A percentile compares a stretch with the other conserved stretches of the same genome.
These are phyloP conservation scores for Bryum argenteum DNA, from an alignment of 225 moss, liverwort and hornwort genomes.

Conservation along the genomic window DNA sequence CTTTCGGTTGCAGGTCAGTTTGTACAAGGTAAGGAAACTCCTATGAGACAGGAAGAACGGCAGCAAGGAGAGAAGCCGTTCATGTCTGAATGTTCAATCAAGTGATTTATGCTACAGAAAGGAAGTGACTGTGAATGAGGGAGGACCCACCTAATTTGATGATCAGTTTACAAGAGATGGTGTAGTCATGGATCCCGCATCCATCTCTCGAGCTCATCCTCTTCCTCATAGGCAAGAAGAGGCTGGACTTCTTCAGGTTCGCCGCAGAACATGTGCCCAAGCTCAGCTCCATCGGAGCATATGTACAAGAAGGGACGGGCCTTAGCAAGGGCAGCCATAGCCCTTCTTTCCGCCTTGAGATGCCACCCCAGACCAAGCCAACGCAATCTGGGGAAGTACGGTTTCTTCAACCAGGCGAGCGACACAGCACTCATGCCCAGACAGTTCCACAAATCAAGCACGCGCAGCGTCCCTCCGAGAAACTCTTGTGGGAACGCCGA, in stretches of 20 bases:
- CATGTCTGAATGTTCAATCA: background rate
- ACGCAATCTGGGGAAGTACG: conserved; percentile 58
- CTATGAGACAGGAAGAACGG: background rate
- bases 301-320: conserved; percentile 56
- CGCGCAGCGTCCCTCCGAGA: conserved; percentile 46
- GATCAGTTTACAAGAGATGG: conserved; percentile 17
- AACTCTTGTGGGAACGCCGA: conserved; percentile 46
- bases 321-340: conserved; percentile 37
- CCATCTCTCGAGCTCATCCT: conserved; percentile 75
- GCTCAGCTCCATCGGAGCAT: conserved; percentile 54
- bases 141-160: conserved; percentile 1
- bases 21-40: too few relatives aligned
- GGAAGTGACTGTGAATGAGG: conserved; percentile 8
- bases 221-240: conserved; percentile 43
- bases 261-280: conserved; percentile 61
- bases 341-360: conserved; percentile 31
- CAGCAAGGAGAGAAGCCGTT: background rate
- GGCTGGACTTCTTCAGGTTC: conserved; percentile 54
- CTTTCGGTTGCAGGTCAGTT: background rate
- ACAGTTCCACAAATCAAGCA: conserved; percentile 63
- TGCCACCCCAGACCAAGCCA: conserved; percentile 64
- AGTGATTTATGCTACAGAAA: conserved; percentile 1
- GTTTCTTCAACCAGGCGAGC: conserved; percentile 60
- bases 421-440: conserved; percentile 47
- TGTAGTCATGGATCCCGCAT: conserved; percentile 33